A percentile compares a stretch with the other conserved stretches of the same genome.
phyloP scores from a whole-genome alignment of 1,284 basidiomycete species.

The Cryptococcus sp. region DNA sequence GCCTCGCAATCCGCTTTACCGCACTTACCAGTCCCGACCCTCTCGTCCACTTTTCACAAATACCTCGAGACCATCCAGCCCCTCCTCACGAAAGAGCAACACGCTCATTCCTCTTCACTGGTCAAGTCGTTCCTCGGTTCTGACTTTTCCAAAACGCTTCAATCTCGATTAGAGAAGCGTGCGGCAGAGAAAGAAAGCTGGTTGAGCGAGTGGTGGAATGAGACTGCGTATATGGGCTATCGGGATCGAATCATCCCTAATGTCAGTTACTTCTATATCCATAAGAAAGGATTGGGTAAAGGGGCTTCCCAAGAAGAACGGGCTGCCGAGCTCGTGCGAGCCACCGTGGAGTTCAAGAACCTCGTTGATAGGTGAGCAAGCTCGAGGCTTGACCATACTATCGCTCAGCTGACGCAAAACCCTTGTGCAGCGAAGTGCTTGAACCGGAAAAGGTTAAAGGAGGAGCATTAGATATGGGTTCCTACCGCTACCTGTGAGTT shows the following conservation, averaged over 20 bases:
- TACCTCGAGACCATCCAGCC: slow-evolving; percentile 83
- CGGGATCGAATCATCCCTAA: slow-evolving; percentile 84
- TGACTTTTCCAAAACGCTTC: slow-evolving; percentile 72
- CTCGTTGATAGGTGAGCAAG: slow-evolving; percentile 69
- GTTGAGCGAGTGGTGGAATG: slow-evolving; percentile 98
- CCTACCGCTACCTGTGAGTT: slow-evolving; percentile 90
- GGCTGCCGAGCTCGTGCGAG: slow-evolving; percentile 79
- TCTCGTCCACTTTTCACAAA: slow-evolving; percentile 77
- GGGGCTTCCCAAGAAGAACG: slow-evolving; percentile 64
- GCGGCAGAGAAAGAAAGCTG: slow-evolving; percentile 70
- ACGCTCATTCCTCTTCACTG: slow-evolving; percentile 61
- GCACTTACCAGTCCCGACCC: slow-evolving; percentile 76
- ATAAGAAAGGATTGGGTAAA: slow-evolving; percentile 66
- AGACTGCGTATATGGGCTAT: slow-evolving; percentile 65
- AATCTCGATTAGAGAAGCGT: slow-evolving; percentile 73
- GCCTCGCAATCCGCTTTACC: slow-evolving; percentile 79
- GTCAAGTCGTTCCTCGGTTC: slow-evolving; percentile 74
- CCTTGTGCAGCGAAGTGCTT: slow-evolving; percentile 64
- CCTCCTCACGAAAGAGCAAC: slow-evolving; percentile 67
- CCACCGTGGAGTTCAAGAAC: slow-evolving; percentile 76
- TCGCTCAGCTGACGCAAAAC: background rate
- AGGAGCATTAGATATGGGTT: slow-evolving; percentile 84
- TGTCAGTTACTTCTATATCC: slow-evolving; percentile 94
- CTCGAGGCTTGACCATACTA: background rate
- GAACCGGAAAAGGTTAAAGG: slow-evolving; percentile 87